Base-by-base conservation (phyloP, 2,329 filamentous ascomycete genomes). In the Fusarium sp. region DNA sequence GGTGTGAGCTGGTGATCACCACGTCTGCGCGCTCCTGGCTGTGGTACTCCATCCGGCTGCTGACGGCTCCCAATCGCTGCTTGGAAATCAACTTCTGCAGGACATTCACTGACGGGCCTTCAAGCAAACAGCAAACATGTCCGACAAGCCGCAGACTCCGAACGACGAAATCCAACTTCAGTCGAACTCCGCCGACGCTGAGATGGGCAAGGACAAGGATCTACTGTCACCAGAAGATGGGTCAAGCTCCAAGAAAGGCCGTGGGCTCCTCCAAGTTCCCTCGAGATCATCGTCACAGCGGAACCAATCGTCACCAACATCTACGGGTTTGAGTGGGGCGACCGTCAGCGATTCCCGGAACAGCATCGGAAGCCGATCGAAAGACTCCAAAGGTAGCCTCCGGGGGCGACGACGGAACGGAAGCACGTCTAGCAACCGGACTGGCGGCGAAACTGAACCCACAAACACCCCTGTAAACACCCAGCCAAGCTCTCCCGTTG, bases 351-450 rank as follows among this genome's bases (percentile, higher is more conserved):
- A 91, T 75, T 85, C 88, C 65, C 85, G 88, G 80, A 91, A 90
- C 78, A 92, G 90, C 80, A 90, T 91, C 77, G 88, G 89, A 75
- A 88, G 88, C 68, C 87, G 88, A 75, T 93, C 92, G 58, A 92
- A 90, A 82, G 90, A 90, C 76, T 92, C 90, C 70, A 91, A 88
- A 83, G 85, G 87, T 75, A 93, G 91, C 83, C 90, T 92, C 77
- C 83, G 90, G 65, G 91, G 88, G 71, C 86, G 88, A 74, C 88
- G 89, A 78, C 87, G 90, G 79, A 93, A 93, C 84, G 90, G 90
- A 77, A 94, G 91, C 83, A 88, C 90, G 71, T 90, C 90, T 76
- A 94, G 91, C 84, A 91, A 90, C 83, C 86, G 88, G 79, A 89
- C 88, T 72, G 87, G 86, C 78, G 85, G 85, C 77, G 87, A 86